Evolutionary conservation across 2,329 filamentous ascomycete species (phyloP).

Genomic region (Sarocladium oryzae): DNA sequence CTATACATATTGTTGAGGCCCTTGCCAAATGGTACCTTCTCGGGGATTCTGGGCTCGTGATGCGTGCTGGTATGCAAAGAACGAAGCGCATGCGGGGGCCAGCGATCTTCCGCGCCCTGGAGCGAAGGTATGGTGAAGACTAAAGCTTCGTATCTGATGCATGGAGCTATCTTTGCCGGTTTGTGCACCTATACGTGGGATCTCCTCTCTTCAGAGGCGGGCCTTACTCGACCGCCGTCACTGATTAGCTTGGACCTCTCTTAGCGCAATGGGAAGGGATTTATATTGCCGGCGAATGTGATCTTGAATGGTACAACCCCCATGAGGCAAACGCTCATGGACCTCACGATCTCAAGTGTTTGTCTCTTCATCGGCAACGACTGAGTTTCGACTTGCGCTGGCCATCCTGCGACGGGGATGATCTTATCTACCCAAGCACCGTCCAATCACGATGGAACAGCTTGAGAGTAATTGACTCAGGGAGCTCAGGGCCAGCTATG

Average conservation of each 20-base stretch:
- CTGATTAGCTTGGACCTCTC: conserved; percentile 11
- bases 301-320: conserved; percentile 12
- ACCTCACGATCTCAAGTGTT: not conserved
- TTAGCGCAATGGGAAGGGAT: conserved; percentile 12
- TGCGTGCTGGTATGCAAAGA: conserved; percentile 8
- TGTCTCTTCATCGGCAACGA: too few species aligned
- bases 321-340: conserved; percentile 3
- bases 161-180: conserved; percentile 14
- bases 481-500: conserved; percentile 2
- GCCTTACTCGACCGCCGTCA: not conserved
- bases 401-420: conserved; percentile 1
- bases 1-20: conserved; percentile 31
- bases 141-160: conserved; percentile 14
- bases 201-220: conserved; percentile 6
- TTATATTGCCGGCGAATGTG: not conserved
- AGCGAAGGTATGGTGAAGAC: conserved; percentile 11
- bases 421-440: conserved; percentile 2
- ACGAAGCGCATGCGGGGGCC: conserved; percentile 11
- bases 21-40: conserved; percentile 20
- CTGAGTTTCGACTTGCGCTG: conserved; percentile 13
- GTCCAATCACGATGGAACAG: not conserved
- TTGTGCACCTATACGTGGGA: conserved; percentile 12
- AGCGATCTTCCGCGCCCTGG: conserved; percentile 13
- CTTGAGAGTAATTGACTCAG: not conserved
- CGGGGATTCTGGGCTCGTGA: conserved; percentile 12